phyloP scores from a whole-genome alignment of 2,329 filamentous ascomycete genomes.

The Ascomycota sp. region DNA sequence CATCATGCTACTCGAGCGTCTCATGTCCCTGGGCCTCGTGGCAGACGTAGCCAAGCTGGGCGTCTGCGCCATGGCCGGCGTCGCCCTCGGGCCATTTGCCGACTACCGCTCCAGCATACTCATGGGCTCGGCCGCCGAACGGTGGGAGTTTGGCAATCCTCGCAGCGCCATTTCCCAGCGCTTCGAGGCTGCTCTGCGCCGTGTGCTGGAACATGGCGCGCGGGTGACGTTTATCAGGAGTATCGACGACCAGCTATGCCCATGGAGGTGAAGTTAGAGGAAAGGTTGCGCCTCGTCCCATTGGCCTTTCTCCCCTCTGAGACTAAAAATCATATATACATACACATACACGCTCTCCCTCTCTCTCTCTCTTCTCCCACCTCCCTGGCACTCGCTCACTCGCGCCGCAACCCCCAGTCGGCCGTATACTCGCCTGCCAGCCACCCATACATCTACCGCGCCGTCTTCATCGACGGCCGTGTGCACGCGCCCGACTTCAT shows the following conservation, averaged over 20 bases:
- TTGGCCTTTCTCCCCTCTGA: too few relatives aligned
- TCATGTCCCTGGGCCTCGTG: slow-evolving; percentile 78
- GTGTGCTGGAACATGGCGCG: slow-evolving; percentile 57
- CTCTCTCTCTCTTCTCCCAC: too few relatives aligned
- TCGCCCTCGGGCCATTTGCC: slow-evolving; percentile 80
- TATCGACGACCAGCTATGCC: slow-evolving; percentile 95
- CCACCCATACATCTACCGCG: slow-evolving; percentile 85
- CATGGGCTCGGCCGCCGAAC: slow-evolving; percentile 75
- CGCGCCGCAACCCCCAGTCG: too few relatives aligned
- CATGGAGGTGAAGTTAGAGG: slow-evolving; percentile 71
- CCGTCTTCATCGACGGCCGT: slow-evolving; percentile 88
- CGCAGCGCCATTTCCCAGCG: slow-evolving; percentile 65
- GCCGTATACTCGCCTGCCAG: slow-evolving; percentile 69
- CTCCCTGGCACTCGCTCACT: too few relatives aligned
- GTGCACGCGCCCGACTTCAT: slow-evolving; percentile 89
- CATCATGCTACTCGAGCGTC: slow-evolving; percentile 77
- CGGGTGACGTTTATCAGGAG: slow-evolving; percentile 78
- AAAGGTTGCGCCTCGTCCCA: too few relatives aligned
- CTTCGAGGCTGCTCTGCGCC: slow-evolving; percentile 57
- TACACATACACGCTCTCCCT: too few relatives aligned
- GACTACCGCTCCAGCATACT: slow-evolving; percentile 82
- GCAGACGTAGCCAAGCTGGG: slow-evolving; percentile 53
- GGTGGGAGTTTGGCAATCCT: slow-evolving; percentile 81
- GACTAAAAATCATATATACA: too few relatives aligned
- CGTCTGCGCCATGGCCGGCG: slow-evolving; percentile 76